Percentiles rank a stretch among this genome's conserved stretches.
Conservation (phyloP, 306 rosid genomes). For the Quercus parvula region DNA sequence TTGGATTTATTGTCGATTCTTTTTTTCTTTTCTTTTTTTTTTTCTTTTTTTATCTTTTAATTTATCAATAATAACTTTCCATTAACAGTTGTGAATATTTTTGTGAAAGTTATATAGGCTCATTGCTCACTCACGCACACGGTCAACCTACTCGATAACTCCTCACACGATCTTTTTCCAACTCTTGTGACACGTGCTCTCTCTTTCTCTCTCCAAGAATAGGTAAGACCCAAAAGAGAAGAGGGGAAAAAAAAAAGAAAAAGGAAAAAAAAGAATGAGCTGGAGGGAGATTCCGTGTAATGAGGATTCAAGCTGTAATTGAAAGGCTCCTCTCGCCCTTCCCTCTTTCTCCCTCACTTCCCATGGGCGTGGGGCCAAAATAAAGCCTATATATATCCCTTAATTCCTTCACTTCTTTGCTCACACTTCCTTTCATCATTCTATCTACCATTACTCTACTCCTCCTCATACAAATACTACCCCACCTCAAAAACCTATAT, state of each 20-base stretch:
- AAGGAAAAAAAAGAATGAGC: slow-evolving; percentile 36
- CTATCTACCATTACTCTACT: slow-evolving; percentile 19
- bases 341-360: slow-evolving; percentile 20
- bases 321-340: slow-evolving; percentile 18
- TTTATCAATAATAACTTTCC: fast-evolving
- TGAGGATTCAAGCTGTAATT: slow-evolving; percentile 58
- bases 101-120: fast-evolving
- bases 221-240: no score
- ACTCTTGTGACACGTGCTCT: slow-evolving; percentile 41
- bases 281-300: slow-evolving; percentile 71
- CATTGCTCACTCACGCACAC: not conserved
- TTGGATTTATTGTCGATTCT: no score
- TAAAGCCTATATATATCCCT: slow-evolving; percentile 8
- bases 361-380: not conserved
- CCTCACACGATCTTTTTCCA: not conserved
- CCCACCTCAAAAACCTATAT: not conserved
- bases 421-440: not conserved
- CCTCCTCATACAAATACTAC: not conserved
- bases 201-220: not conserved
- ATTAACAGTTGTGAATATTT: fast-evolving
- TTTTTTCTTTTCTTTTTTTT: no score
- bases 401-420: slow-evolving; percentile 19
- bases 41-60: no score
- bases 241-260: no score
- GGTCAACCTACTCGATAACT: slow-evolving; percentile 22